phyloP scores from a whole-genome alignment of 208 protist genomes.

The Tritrichomonas musculus region DNA sequence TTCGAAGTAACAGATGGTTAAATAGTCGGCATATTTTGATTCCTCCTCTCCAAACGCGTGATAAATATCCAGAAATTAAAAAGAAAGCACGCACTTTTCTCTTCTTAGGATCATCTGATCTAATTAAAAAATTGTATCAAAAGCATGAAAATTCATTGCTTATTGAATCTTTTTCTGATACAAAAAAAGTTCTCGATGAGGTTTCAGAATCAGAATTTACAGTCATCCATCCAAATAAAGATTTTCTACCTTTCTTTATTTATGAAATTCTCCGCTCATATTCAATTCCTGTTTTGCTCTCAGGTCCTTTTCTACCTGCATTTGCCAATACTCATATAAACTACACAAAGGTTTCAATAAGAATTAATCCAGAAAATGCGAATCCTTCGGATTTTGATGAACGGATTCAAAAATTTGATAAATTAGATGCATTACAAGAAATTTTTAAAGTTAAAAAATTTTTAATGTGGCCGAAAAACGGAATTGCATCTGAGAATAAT shows the following conservation, averaged over 20 bases:
- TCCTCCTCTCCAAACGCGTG: not conserved
- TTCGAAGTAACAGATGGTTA: not conserved
- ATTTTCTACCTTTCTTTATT: not conserved
- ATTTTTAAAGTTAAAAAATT: not conserved
- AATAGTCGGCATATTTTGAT: not conserved
- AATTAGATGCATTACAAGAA: not conserved
- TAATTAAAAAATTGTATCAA: not conserved
- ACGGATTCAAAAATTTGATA: not conserved
- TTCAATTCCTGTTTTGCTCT: not conserved
- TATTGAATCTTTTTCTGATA: not conserved
- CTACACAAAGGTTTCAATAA: not conserved
- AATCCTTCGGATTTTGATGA: not conserved
- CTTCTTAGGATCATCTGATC: not conserved
- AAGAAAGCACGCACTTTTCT: not conserved
- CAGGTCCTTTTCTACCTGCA: not conserved
- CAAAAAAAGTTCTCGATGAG: not conserved
- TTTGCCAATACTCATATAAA: conserved; percentile 20
- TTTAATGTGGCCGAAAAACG: not conserved
- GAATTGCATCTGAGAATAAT: not conserved
- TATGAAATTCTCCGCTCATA: not conserved
- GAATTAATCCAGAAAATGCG: not conserved
- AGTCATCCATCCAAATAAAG: not conserved
- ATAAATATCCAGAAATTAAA: not conserved
- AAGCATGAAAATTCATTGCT: not conserved
- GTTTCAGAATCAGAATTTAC: not conserved